Conservation (phyloP, 2,329 filamentous ascomycete species). For the Aspergillus eucalypticola region DNA sequence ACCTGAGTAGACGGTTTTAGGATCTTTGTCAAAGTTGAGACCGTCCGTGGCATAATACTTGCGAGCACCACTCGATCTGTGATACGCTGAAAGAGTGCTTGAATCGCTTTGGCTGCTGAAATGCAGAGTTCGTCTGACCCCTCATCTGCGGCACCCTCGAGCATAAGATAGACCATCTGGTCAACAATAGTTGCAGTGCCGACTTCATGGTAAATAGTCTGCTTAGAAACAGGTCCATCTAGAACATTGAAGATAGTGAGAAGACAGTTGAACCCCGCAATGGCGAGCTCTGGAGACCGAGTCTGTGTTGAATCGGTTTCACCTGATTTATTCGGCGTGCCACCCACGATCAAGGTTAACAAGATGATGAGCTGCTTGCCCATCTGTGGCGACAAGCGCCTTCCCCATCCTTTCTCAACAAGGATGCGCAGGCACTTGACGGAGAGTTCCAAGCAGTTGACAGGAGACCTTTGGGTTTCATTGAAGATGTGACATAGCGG, state of each 20-base stretch:
- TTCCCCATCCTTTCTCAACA: slow-evolving; percentile 76
- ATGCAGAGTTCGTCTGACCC: slow-evolving; percentile 68
- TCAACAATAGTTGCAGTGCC: slow-evolving; percentile 75
- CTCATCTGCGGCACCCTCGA: slow-evolving; percentile 70
- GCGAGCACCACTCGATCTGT: slow-evolving; percentile 74
- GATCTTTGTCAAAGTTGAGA: slow-evolving; percentile 77
- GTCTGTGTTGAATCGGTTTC: slow-evolving; percentile 29
- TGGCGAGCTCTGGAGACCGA: slow-evolving; percentile 69
- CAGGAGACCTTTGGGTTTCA: slow-evolving; percentile 69
- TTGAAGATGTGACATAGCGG: slow-evolving; percentile 85
- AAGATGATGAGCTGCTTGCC: slow-evolving; percentile 84
- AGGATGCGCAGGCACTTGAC: slow-evolving; percentile 74
- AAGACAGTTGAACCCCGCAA: slow-evolving; percentile 71
- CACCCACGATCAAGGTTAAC: slow-evolving; percentile 77
- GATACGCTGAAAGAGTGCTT: slow-evolving; percentile 63
- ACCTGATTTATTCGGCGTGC: slow-evolving; percentile 59
- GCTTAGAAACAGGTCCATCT: slow-evolving; percentile 48
- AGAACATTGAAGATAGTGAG: slow-evolving; percentile 64
- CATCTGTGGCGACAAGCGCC: slow-evolving; percentile 68
- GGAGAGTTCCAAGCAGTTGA: slow-evolving; percentile 69
- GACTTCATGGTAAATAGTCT: slow-evolving; percentile 49
- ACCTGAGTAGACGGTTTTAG: slow-evolving; percentile 68
- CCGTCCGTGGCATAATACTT: slow-evolving; percentile 82
- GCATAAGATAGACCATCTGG: slow-evolving; percentile 75
- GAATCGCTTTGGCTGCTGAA: slow-evolving; percentile 66